Conservation (phyloP, 116 monocot species). For the Dioscorea cayenensis region DNA sequence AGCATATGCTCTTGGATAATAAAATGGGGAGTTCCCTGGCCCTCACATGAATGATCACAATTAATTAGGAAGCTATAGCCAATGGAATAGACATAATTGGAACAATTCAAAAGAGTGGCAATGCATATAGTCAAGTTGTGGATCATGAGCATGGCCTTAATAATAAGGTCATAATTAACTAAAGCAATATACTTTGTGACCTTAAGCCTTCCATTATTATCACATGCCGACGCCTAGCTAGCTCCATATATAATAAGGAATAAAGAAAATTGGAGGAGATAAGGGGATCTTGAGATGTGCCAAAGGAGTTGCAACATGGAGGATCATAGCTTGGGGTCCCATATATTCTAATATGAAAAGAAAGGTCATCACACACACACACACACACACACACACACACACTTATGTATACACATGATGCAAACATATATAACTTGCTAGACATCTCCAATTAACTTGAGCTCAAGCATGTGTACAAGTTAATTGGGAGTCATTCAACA, state of each 20-base stretch:
- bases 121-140: neutral
- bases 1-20: neutral
- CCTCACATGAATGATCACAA: neutral
- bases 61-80: neutral
- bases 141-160: neutral
- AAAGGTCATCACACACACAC: neutral
- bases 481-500: neutral
- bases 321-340: neutral
- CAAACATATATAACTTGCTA: neutral
- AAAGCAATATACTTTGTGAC: neutral
- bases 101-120: neutral
- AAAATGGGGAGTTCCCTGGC: neutral
- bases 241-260: neutral
- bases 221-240: neutral
- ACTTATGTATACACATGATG: no score
- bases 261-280: neutral
- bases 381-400: no score
- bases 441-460: neutral
- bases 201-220: slow-evolving; percentile 1
- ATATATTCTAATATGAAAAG: neutral
- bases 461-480: neutral
- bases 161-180: neutral
- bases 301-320: neutral
- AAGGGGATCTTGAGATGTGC: neutral
- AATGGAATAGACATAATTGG: neutral